Base-by-base conservation (phyloP, 192 early-diverging fungal genomes). In the Backusella mclennaniae region DNA sequence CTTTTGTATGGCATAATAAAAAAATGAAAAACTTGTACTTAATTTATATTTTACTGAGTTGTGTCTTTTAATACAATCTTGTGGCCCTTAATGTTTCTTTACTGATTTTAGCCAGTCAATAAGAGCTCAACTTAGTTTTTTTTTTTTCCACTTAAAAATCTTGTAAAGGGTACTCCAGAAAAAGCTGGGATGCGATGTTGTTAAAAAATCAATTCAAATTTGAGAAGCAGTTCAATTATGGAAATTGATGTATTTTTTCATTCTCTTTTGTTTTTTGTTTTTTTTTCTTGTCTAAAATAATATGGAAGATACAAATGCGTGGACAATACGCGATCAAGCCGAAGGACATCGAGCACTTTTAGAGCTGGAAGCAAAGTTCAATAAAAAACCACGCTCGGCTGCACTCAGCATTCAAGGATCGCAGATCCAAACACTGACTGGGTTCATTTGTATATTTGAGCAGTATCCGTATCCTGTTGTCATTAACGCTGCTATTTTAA, bases 401-500 rank as follows among this genome's bases (percentile, higher is more conserved):
- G 42, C 56, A 14, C 36, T 76, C 4, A 74, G 67, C 36, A 76
- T 78, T 46, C 67, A 78, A 52, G 79, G 75, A 36, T 63, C 67
- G 15, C 85, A 84, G 29, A 78, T 87, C 12, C 70, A 81, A 23
- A 83, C 84, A 14, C 79, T 87, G 19, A 83, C 81, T 31, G 74
- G 73, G 0, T 87, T 85, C 38, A 75, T 83, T 7, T 67, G 67
- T n/a, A 78, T 87, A 12, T 85, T 87, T 75, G 79, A 85, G 63
- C 75, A 84, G 6, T 85, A 82, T 39, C 81, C 86, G 1, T 79
- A 81, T 31, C 80, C 86, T 8, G 81, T 85, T 35, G 78, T 87
- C 31, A 78, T 87, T 67, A 87, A 84, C 42, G 83, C 86, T 31
- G 84, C 78, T 6, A 77, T 87, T 7, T 76, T 87, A 19, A 87